Base-by-base conservation (phyloP, 2,329 filamentous ascomycete species). In the Fusarium pininemorale region DNA sequence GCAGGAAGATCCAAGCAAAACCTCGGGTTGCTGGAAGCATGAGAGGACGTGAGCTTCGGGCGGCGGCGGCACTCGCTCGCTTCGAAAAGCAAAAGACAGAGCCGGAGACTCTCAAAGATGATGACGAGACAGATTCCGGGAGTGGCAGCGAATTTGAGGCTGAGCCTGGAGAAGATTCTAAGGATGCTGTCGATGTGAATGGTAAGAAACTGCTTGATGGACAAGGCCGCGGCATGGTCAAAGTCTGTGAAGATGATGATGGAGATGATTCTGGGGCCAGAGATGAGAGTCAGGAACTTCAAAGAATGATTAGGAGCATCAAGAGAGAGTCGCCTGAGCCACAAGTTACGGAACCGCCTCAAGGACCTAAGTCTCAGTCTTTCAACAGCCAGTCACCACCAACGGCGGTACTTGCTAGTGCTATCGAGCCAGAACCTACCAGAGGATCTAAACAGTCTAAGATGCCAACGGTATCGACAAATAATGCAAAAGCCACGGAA, bases 1-100 rank as follows among this genome's bases (percentile, higher is more conserved):
- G 91, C 2, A 92, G 89, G 77, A 87, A 86, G 65, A 85, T 88
- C 3, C 86, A 88, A 32, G 89, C 87, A 15, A 93, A 92, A 68
- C 94, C 94, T 2, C 87, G 92, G 53, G 93, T 96, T 16, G 94
- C 94, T 7, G 88, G 88, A 15, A 95, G 93, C 79, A 91, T 90
- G 54, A 85, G 94, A 66, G 94, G 94, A 0, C 86, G 94, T 68
- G 94, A 96, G 57, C 84, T 96, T 16, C 85, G 94, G 63, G 94
- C 93, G 5, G 93, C 93, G 11, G 94, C 94, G 5, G 94, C 94
- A 4, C 80, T 96, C 74, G 93, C 92, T 20, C 86, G 94, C 18
- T 94, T 96, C 66, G 92, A 90, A 47, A 82, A 88, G 78, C 81
- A 87, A 51, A 88, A 86, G 55, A 89, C 89, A 76, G 85, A 86